phyloP scores from a whole-genome alignment of 1,139 yeast genomes.

The Yamadazyma membranifaciens region DNA sequence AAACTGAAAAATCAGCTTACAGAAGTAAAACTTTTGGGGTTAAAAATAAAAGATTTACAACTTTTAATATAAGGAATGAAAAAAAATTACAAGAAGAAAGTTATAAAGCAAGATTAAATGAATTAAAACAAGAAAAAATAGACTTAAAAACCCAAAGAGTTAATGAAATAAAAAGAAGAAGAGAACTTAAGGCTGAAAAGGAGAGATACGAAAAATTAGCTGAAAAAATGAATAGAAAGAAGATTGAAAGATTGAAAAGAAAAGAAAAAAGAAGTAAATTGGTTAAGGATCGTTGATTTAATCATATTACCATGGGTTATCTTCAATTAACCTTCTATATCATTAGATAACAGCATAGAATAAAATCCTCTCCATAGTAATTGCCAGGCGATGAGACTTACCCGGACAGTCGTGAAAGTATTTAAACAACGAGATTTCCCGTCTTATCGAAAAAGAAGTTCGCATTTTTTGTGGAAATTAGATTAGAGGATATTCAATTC shows the following conservation, averaged over 20 bases:
- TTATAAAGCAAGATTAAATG: constrained; percentile 53
- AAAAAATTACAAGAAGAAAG: constrained; percentile 41
- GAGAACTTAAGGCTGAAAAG: constrained; percentile 68
- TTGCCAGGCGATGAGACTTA: constrained; percentile 15
- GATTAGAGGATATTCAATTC: not conserved
- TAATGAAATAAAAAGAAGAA: constrained; percentile 58
- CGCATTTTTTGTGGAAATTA: no score
- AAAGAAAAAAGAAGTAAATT: constrained; percentile 81
- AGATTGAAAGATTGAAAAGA: constrained; percentile 74
- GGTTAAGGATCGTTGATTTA: constrained; percentile 58
- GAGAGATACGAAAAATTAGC: constrained; percentile 73
- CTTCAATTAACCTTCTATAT: no score
- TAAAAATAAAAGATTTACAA: constrained; percentile 15
- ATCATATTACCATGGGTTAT: no score
- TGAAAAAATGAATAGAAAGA: constrained; percentile 73
- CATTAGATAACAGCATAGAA: not conserved
- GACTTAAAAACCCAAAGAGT: constrained; percentile 49
- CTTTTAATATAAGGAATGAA: constrained; percentile 31
- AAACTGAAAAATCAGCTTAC: constrained; percentile 51
- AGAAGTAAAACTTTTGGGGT: constrained; percentile 38
- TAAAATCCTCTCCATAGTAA: not conserved
- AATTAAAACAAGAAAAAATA: constrained; percentile 61
- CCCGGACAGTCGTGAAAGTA: constrained; percentile 29
- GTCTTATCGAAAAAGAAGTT: no score
- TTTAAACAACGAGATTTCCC: constrained; percentile 23